Percentiles rank a stretch among this genome's conserved stretches.
Evolutionary conservation across 2,329 filamentous ascomycete genomes (phyloP).

Genomic region (Remersonia thermophila): DNA sequence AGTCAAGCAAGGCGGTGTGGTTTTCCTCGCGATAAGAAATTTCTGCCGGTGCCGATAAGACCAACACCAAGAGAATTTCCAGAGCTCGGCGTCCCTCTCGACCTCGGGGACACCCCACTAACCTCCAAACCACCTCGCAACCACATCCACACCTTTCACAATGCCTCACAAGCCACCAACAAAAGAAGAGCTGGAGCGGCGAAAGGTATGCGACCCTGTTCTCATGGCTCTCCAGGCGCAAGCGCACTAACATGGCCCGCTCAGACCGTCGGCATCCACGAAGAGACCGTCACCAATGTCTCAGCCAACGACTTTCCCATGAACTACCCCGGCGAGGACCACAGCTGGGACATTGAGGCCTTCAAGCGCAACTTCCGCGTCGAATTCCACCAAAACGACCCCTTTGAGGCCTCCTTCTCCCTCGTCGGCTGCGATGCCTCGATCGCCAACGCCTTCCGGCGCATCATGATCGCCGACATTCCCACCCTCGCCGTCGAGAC

Average conservation of each 20-base stretch:
- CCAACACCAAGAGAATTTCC: slow-evolving; percentile 13
- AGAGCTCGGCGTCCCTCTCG: neutral
- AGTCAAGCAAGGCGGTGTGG: slow-evolving; percentile 14
- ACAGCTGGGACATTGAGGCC: slow-evolving; percentile 31
- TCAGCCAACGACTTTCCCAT: slow-evolving; percentile 84
- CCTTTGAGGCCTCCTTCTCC: slow-evolving; percentile 72
- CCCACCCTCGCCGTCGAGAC: slow-evolving; percentile 89
- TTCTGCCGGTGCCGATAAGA: slow-evolving; percentile 15
- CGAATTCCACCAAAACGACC: slow-evolving; percentile 72
- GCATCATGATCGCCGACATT: slow-evolving; percentile 89
- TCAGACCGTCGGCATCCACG: slow-evolving; percentile 74
- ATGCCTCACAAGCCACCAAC: slow-evolving; percentile 30
- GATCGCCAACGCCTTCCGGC: slow-evolving; percentile 92
- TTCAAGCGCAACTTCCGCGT: slow-evolving; percentile 37
- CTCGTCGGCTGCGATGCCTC: slow-evolving; percentile 84
- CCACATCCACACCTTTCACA: slow-evolving; percentile 3
- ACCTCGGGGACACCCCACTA: slow-evolving; percentile 3
- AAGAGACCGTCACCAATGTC: slow-evolving; percentile 82
- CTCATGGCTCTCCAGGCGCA: neutral
- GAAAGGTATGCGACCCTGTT: slow-evolving; percentile 37
- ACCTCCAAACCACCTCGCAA: slow-evolving; percentile 10
- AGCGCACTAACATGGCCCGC: neutral
- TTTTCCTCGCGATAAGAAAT: slow-evolving; percentile 13
- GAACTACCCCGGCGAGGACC: slow-evolving; percentile 79
- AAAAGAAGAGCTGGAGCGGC: slow-evolving; percentile 45